phyloP scores from a whole-genome alignment of 2,329 filamentous ascomycete genomes.

The Ophiostoma quercus region DNA sequence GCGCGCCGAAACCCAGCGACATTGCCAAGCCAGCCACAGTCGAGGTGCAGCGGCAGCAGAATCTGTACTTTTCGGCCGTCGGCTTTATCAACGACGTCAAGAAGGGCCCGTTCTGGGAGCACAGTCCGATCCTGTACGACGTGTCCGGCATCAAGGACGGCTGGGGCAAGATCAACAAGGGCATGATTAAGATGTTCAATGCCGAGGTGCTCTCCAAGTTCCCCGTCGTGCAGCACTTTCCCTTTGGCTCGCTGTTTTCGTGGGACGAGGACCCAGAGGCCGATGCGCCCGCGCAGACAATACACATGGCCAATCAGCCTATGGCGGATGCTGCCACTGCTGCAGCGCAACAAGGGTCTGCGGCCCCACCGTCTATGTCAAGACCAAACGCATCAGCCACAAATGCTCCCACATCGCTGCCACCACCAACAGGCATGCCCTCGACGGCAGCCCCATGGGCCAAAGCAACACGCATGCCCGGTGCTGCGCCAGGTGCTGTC shows the following conservation, averaged over 20 bases:
- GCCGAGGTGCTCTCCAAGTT: conserved; percentile 95
- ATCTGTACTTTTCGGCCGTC: conserved; percentile 92
- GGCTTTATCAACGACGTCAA: conserved; percentile 98
- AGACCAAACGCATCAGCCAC: not conserved
- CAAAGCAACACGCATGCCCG: conserved; percentile 30
- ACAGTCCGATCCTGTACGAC: conserved; percentile 90
- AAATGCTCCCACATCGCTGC: not conserved
- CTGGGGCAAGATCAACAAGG: conserved; percentile 99
- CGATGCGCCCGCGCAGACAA: conserved; percentile 42
- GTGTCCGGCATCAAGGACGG: conserved; percentile 84
- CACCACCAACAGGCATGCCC: not conserved
- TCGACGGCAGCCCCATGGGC: conserved; percentile 32
- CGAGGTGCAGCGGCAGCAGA: conserved; percentile 57
- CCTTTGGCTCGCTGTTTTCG: conserved; percentile 72
- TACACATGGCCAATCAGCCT: conserved; percentile 56
- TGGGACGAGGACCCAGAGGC: conserved; percentile 67
- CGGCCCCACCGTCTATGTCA: not conserved
- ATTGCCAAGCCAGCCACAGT: conserved; percentile 62
- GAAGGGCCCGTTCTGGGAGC: conserved; percentile 92
- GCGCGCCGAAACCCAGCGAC: conserved; percentile 65
- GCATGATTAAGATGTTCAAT: conserved; percentile 99
- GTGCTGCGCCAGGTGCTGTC: conserved; percentile 9
- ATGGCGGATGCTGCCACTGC: conserved; percentile 19
- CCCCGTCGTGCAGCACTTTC: conserved; percentile 95
- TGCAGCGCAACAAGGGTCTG: not conserved